Evolutionary conservation across 257 asterid genomes (phyloP), one percentile per base, ranked within the genome.

Genomic region (Verbena officinalis): DNA sequence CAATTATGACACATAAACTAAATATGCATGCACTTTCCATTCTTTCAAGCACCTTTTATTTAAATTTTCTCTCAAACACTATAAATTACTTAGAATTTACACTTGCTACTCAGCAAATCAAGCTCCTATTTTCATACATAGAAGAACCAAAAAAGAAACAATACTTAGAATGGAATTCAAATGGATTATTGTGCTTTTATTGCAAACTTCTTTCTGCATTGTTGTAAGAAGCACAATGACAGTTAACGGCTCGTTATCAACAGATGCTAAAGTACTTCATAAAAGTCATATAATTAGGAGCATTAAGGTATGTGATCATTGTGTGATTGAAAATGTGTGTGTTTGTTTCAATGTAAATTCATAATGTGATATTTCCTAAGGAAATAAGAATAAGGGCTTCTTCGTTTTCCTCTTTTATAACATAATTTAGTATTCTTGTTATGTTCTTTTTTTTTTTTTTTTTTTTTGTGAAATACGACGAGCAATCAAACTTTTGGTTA

Each of bases 261-360:
- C 54, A 59, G 17, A 52, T 57, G 22, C 64, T 20, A 40, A 59
- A 16, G 8, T 55, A 5, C n/a, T n/a, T 53, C 65, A 31, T 14
- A 68, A 50, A 27, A 59, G 22, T 36, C 60, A 64, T 61, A 48
- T 68, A 53, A 42, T 74, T 22, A 68, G 44, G 75, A 80, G 74
- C 66, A 76, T 82, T 67, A 76, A 80, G 85, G 91, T 80, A 67
- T 34, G 30, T 17, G 55, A 67, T 38, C n/a, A n/a, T n/a, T n/a
- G n/a, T n/a, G n/a, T n/a, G n/a, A n/a, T n/a, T n/a, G n/a, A n/a
- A n/a, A n/a, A n/a, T n/a, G 40, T 36, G 40, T 36, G 40, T 36
- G 40, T 36, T 5, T 36, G 40, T 36, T 5, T 42, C 5, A 27
- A 27, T 27, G n/a, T n/a, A 27, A 27, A 27, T 27, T 27, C 33